phyloP scores from a whole-genome alignment of 2,329 filamentous ascomycete genomes.

The Chaetomiaceae sp. region DNA sequence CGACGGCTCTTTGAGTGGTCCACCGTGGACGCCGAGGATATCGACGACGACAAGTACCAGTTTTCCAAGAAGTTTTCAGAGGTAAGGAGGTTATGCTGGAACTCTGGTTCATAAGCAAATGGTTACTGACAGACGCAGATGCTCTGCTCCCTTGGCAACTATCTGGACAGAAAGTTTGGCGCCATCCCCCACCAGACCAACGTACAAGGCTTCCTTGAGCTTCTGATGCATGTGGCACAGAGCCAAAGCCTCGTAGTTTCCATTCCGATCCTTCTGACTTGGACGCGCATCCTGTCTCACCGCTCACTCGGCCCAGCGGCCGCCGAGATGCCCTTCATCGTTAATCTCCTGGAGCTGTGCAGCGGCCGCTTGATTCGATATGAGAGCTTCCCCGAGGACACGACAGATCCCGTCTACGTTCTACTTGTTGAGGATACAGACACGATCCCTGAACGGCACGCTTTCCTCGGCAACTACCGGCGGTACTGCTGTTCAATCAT shows the following conservation, averaged over 20 bases:
- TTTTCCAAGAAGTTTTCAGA: constrained; percentile 93
- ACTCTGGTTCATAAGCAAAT: neutral
- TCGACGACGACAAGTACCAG: constrained; percentile 88
- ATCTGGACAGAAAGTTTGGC: constrained; percentile 71
- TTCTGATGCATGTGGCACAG: constrained; percentile 74
- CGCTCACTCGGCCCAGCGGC: constrained; percentile 61
- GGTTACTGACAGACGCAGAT: constrained; percentile 49
- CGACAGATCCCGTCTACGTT: constrained; percentile 70
- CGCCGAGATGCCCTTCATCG: constrained; percentile 61
- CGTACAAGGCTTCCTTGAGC: constrained; percentile 68
- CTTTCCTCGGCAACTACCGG: constrained; percentile 92
- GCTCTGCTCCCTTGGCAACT: constrained; percentile 77
- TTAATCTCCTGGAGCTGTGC: constrained; percentile 74
- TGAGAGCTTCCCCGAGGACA: constrained; percentile 78
- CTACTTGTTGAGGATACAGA: constrained; percentile 93
- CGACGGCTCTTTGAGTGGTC: constrained; percentile 76
- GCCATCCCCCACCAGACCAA: constrained; percentile 60
- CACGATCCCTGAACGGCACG: constrained; percentile 86
- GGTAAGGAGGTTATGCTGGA: constrained; percentile 46
- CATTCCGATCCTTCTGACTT: constrained; percentile 85
- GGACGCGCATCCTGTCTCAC: constrained; percentile 76
- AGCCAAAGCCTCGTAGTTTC: constrained; percentile 88
- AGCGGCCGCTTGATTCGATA: constrained; percentile 81
- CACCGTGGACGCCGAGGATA: constrained; percentile 69
- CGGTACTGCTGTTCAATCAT: constrained; percentile 85